These are phyloP conservation scores for Hemerocallis citrina DNA, from an alignment of 106 monocot species.

Conservation along the genomic window DNA sequence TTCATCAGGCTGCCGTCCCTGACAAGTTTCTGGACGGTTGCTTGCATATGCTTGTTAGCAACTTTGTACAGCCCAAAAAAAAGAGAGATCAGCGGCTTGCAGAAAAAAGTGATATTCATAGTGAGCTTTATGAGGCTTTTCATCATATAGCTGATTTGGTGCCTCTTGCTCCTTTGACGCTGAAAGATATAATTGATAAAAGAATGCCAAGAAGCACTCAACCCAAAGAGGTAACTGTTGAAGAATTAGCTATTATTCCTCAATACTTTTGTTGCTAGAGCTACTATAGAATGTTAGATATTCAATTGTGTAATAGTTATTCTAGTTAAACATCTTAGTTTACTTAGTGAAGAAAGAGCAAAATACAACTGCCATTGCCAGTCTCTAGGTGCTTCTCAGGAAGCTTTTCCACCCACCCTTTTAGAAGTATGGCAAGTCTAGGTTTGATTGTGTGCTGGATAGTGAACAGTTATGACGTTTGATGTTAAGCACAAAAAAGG, in stretches of 20 bases:
- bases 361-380: too few species aligned
- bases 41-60: slow-evolving; percentile 62
- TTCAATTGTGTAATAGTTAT: too few species aligned
- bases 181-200: slow-evolving; percentile 34
- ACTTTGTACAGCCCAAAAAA: slow-evolving; percentile 34
- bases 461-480: too few species aligned
- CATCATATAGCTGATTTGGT: slow-evolving; percentile 36
- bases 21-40: slow-evolving; percentile 51
- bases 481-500: too few species aligned
- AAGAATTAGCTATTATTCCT: background rate
- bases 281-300: too few species aligned
- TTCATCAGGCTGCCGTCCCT: slow-evolving; percentile 48
- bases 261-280: too few species aligned
- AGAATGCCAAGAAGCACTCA: slow-evolving; percentile 38
- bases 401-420: too few species aligned
- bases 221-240: slow-evolving; percentile 32
- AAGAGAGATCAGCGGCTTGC: slow-evolving; percentile 19
- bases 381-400: too few species aligned
- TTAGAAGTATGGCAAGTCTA: too few species aligned
- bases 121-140: slow-evolving; percentile 28
- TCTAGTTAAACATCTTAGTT: too few species aligned
- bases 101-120: slow-evolving; percentile 40
- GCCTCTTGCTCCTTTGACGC: slow-evolving; percentile 51
- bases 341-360: too few species aligned
- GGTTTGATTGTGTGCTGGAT: too few species aligned